These are phyloP conservation scores for Hypoxylon sp. DNA, from an alignment of 2,329 filamentous ascomycete species.

Conservation along the genomic window DNA sequence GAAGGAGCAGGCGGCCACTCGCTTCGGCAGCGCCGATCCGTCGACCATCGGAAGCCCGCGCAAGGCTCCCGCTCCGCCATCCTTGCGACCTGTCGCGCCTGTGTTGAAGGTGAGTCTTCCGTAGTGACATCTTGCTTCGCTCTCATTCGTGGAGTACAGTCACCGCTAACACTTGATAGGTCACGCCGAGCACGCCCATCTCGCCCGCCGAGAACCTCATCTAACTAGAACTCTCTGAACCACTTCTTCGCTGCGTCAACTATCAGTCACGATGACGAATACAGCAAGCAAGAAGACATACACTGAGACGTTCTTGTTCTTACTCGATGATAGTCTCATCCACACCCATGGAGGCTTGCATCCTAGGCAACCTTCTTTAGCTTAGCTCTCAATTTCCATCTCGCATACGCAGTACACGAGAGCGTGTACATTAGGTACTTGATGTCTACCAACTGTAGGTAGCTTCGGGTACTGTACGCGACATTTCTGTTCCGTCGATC, in stretches of 20 bases:
- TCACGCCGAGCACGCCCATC: conserved; percentile 44
- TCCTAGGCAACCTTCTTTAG: neutral
- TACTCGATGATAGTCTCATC: neutral
- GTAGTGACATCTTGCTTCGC: neutral
- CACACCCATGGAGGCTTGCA: neutral
- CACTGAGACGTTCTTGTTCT: neutral
- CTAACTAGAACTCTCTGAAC: conserved; percentile 24
- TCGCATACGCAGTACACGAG: neutral
- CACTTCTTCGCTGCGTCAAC: neutral
- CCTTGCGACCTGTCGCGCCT: conserved; percentile 42
- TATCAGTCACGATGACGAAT: neutral
- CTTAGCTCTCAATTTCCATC: neutral
- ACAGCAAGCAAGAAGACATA: neutral
- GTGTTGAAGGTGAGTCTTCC: conserved; percentile 43
- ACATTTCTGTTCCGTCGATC: neutral
- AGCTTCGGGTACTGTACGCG: neutral
- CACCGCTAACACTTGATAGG: conserved; percentile 31
- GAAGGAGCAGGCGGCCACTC: conserved; percentile 67
- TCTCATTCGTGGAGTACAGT: neutral
- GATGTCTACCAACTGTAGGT: neutral
- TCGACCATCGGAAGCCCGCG: conserved; percentile 47
- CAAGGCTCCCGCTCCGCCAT: conserved; percentile 49
- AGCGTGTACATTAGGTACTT: neutral
- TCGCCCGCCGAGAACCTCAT: conserved; percentile 45
- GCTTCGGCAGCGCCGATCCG: conserved; percentile 57